Evolutionary conservation across 129 eudicot species (phyloP), one percentile per base, ranked within the genome.

Genomic region (Daucus carota): DNA sequence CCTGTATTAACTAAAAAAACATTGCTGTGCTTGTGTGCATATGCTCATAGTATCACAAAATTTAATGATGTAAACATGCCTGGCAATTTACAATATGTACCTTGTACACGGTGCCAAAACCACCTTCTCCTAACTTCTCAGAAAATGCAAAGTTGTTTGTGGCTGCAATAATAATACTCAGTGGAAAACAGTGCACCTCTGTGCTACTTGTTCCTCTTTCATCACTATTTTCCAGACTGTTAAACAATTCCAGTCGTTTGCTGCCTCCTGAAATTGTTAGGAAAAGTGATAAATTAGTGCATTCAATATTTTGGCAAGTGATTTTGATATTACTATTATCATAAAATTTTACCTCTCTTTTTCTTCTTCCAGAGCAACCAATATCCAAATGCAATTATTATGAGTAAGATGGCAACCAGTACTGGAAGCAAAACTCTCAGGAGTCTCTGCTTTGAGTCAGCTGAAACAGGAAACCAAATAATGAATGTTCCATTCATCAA

Each of bases 81-180:
- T 36, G 40, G 5, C 5, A 46, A 16, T 46, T 46, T 46, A 46
- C 50, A 45, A 45, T 13, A 14, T 14, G 54, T 32, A 88, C 92
- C 92, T 83, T 88, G 68, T 81, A 83, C 38, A 88, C 92, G 3
- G 81, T 70, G 70, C 92, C 92, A 47, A 88, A 88, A 24, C 92
- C 92, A 65, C 92, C 92, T 78, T 88, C 82, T 68, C 92, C 92
- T 8, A 88, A 79, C 73, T 83, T 88, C 73, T 79, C 78, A 26
- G 46, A 57, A 32, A 66, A 52, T 22, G 82, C 80, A 28, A 85
- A 88, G 48, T 74, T 63, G 45, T 79, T 76, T 12, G 89, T 88
- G 69, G 92, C 86, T 68, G 77, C 72, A 62, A 60, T 73, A 17
- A 86, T 72, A 36, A 54, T 78, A 82, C 48, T 72, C 65, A 86